These are phyloP conservation scores for Penicillium waksmanii DNA, from an alignment of 495 filamentous ascomycete species.

Conservation along the genomic window DNA sequence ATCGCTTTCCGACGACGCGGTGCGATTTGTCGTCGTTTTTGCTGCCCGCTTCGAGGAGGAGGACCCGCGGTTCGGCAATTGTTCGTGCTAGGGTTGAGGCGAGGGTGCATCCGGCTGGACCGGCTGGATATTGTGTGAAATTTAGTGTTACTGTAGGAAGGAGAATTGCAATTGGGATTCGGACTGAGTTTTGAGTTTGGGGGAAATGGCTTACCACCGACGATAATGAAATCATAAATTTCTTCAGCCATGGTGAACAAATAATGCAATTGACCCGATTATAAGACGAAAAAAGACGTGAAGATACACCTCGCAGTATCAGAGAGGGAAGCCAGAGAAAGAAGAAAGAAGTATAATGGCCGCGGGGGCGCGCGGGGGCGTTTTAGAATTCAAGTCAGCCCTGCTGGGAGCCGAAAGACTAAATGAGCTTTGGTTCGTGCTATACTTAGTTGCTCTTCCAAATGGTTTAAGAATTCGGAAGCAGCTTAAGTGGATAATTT, in stretches of 20 bases:
- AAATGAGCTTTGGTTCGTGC: too few species aligned
- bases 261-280: too few species aligned
- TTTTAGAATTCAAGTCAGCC: too few species aligned
- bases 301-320: too few species aligned
- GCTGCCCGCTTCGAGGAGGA: constrained; percentile 63
- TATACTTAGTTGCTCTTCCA: too few species aligned
- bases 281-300: too few species aligned
- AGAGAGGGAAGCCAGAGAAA: too few species aligned
- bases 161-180: not conserved
- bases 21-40: constrained; percentile 49
- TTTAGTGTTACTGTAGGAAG: not conserved
- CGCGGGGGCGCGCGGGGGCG: too few species aligned
- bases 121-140: constrained; percentile 40
- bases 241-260: not conserved
- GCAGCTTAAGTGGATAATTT: too few species aligned
- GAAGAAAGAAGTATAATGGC: too few species aligned
- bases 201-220: constrained; percentile 50
- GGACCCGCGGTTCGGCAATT: constrained; percentile 47
- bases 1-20: constrained; percentile 57
- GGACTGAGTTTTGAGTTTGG: not conserved
- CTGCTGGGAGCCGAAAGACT: too few species aligned
- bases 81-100: constrained; percentile 52
- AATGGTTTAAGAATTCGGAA: too few species aligned
- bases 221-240: constrained; percentile 57
- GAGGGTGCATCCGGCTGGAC: constrained; percentile 57